phyloP scores from a whole-genome alignment of 441 rosid species.

The Syzygium malaccense region DNA sequence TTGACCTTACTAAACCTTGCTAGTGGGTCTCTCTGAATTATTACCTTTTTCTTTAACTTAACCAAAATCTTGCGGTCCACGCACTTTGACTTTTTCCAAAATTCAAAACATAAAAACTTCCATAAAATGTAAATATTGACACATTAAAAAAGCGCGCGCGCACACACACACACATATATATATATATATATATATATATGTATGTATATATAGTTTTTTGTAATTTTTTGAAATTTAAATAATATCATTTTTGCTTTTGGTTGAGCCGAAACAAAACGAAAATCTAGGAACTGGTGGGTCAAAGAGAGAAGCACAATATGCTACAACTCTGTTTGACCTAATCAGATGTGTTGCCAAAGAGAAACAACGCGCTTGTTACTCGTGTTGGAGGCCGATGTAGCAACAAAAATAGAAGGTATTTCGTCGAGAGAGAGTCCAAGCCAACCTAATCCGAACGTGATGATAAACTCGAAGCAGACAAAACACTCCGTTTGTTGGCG shows the following conservation, averaged over 20 bases:
- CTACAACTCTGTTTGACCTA: background rate
- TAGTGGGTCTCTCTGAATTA: no score
- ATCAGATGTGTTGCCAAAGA: background rate
- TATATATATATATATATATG: background rate
- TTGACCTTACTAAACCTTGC: no score
- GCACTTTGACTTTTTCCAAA: background rate
- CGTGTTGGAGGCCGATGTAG: background rate
- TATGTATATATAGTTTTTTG: background rate
- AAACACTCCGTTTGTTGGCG: background rate
- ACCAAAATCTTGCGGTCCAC: background rate
- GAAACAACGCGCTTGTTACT: background rate
- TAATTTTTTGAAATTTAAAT: background rate
- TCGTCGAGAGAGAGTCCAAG: background rate
- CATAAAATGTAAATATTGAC: background rate
- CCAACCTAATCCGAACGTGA: background rate
- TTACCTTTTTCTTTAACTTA: background rate
- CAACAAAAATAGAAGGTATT: background rate
- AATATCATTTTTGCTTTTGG: background rate
- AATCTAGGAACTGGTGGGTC: background rate
- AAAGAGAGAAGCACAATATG: background rate
- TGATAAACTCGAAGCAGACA: background rate
- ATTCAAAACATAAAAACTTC: background rate
- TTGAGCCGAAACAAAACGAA: background rate
- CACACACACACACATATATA: no score
- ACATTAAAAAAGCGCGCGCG: accelerated